Percentiles rank a stretch among this genome's conserved stretches.
These are phyloP conservation scores for Penicillium steckii DNA, from an alignment of 495 filamentous ascomycete species.

Conservation along the genomic window DNA sequence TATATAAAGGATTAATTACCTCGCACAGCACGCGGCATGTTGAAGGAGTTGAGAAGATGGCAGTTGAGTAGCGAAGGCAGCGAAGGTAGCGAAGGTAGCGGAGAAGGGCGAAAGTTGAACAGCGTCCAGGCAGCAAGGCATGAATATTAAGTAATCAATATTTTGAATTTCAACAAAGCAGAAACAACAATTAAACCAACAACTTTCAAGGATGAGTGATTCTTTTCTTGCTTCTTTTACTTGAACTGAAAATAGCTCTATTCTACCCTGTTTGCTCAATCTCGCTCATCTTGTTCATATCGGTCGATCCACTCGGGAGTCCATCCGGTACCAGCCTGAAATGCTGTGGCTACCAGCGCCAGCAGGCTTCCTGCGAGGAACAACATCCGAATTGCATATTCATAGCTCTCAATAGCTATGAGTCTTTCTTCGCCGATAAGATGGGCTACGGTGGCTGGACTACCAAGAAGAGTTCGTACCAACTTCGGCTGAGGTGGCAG, in stretches of 20 bases:
- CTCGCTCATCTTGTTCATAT: slow-evolving; percentile 6
- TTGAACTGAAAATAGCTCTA: too few species aligned
- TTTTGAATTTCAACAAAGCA: too few species aligned
- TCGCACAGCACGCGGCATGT: slow-evolving; percentile 50
- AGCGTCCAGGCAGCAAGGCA: slow-evolving; percentile 25
- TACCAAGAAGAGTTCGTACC: slow-evolving; percentile 63
- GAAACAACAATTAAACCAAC: too few species aligned
- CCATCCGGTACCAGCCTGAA: slow-evolving; percentile 74
- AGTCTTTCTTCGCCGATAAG: slow-evolving; percentile 52
- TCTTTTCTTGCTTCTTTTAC: too few species aligned
- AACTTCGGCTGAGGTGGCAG: slow-evolving; percentile 49
- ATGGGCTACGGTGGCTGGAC: slow-evolving; percentile 58
- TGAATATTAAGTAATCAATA: not conserved
- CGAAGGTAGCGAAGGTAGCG: not conserved
- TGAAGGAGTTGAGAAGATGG: slow-evolving; percentile 5
- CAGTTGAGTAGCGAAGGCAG: not conserved
- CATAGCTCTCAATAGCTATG: slow-evolving; percentile 64
- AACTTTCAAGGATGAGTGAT: too few species aligned
- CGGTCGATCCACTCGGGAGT: slow-evolving; percentile 20
- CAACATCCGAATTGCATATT: slow-evolving; percentile 53
- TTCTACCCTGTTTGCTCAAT: not conserved
- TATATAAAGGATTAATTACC: slow-evolving; percentile 25
- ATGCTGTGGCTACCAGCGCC: slow-evolving; percentile 49
- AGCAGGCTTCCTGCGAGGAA: slow-evolving; percentile 57
- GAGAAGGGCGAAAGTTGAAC: too few species aligned